A percentile compares a stretch with the other conserved stretches of the same genome.
phyloP scores from a whole-genome alignment of 108 stramenopile species.

The Aurantiochytrium sp. region DNA sequence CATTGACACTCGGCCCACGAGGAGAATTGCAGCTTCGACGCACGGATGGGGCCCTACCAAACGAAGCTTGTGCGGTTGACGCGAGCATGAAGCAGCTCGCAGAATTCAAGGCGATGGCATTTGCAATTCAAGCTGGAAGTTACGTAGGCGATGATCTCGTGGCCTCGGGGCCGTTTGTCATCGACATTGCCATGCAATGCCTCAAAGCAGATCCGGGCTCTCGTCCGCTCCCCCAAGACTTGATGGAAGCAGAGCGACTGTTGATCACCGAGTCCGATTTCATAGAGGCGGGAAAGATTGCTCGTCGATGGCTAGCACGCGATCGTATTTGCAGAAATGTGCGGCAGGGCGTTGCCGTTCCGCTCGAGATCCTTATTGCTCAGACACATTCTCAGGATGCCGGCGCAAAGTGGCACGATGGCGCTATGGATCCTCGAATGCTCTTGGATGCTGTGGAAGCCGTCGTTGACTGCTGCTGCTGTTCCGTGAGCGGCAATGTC shows the following conservation, averaged over 20 bases:
- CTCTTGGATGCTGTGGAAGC: not conserved
- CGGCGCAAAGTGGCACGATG: not conserved
- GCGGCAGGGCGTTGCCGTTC: not conserved
- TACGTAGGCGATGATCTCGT: not conserved
- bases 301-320: not conserved
- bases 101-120: not conserved
- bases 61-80: no score
- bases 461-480: not conserved
- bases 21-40: not conserved
- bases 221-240: not conserved
- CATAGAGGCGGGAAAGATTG: not conserved
- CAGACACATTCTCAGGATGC: not conserved
- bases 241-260: not conserved
- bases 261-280: not conserved
- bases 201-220: not conserved
- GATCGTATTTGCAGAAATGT: not conserved
- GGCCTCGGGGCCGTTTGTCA: not conserved
- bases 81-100: not conserved
- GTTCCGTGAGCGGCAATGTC: not conserved
- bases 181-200: not conserved
- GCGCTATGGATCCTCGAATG: not conserved
- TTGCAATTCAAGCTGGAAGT: not conserved
- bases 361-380: not conserved
- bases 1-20: not conserved
- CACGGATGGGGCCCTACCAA: not conserved